phyloP scores from a whole-genome alignment of 2,329 filamentous ascomycete genomes.

The Botrytis cinerea region DNA sequence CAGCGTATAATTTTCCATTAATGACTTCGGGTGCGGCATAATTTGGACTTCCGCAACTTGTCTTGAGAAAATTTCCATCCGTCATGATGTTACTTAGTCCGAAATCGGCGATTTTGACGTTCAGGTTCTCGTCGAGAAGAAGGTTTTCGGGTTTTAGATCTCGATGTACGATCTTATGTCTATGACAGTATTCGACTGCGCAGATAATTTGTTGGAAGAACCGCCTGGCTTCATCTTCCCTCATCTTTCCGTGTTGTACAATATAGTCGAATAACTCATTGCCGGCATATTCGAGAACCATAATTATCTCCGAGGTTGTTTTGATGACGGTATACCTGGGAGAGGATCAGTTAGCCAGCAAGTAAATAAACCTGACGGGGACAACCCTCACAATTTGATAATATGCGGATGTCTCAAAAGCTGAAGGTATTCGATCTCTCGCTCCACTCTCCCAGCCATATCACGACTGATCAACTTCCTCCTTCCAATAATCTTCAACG shows the following conservation, averaged over 20 bases:
- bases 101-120: slow-evolving; percentile 99
- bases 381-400: slow-evolving; percentile 79
- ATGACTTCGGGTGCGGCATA: slow-evolving; percentile 98
- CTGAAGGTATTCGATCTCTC: slow-evolving; percentile 97
- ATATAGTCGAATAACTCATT: slow-evolving; percentile 98
- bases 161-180: slow-evolving; percentile 97
- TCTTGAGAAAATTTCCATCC: slow-evolving; percentile 98
- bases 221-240: slow-evolving; percentile 87
- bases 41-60: slow-evolving; percentile 96
- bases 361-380: not conserved
- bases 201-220: slow-evolving; percentile 99
- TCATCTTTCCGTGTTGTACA: slow-evolving; percentile 88
- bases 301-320: slow-evolving; percentile 91
- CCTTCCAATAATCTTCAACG: slow-evolving; percentile 94
- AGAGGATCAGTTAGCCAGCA: slow-evolving; percentile 34
- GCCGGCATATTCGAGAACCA: slow-evolving; percentile 97
- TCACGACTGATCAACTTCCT: slow-evolving; percentile 96
- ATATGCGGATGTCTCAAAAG: slow-evolving; percentile 95
- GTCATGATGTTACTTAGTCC: slow-evolving; percentile 99
- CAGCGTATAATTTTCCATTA: slow-evolving; percentile 94
- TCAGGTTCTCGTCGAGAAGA: slow-evolving; percentile 89
- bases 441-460: slow-evolving; percentile 96
- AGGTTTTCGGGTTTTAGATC: slow-evolving; percentile 98
- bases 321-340: slow-evolving; percentile 92
- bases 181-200: slow-evolving; percentile 97